A percentile compares a stretch with the other conserved stretches of the same genome.
These are phyloP conservation scores for Neurospora terricola DNA, from an alignment of 495 filamentous ascomycete genomes.

Conservation along the genomic window DNA sequence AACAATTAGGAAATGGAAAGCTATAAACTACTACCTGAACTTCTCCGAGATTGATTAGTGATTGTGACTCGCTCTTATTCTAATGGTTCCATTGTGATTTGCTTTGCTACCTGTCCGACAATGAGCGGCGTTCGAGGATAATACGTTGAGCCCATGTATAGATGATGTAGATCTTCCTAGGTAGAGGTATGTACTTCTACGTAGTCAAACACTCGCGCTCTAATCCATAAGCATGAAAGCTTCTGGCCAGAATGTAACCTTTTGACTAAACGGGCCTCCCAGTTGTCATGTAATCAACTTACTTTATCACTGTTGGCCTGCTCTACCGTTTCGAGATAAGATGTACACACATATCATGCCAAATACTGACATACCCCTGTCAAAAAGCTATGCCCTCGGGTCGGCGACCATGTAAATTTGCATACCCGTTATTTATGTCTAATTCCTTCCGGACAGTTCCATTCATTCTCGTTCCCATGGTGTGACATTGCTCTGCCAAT, in stretches of 20 bases:
- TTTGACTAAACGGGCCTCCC: rapidly evolving
- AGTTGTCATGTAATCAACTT: background rate
- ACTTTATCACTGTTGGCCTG: background rate
- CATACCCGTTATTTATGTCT: background rate
- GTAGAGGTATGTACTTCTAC: background rate
- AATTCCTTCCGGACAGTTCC: background rate
- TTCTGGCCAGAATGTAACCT: background rate
- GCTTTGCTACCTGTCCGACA: background rate
- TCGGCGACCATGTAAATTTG: background rate
- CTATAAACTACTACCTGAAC: background rate
- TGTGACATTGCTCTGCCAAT: background rate
- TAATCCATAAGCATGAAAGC: background rate
- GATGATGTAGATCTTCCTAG: background rate
- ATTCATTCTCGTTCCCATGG: background rate
- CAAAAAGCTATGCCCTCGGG: background rate
- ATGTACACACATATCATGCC: background rate
- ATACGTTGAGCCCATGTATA: background rate
- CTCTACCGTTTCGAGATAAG: background rate
- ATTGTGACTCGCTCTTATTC: background rate
- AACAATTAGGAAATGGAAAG: background rate
- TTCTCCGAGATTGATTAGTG: background rate
- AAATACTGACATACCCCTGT: background rate
- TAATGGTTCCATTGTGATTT: background rate
- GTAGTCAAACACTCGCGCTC: background rate
- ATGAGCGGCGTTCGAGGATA: background rate